phyloP scores from a whole-genome alignment of 805 yeast genomes.

The Pachysolen tannophilus region DNA sequence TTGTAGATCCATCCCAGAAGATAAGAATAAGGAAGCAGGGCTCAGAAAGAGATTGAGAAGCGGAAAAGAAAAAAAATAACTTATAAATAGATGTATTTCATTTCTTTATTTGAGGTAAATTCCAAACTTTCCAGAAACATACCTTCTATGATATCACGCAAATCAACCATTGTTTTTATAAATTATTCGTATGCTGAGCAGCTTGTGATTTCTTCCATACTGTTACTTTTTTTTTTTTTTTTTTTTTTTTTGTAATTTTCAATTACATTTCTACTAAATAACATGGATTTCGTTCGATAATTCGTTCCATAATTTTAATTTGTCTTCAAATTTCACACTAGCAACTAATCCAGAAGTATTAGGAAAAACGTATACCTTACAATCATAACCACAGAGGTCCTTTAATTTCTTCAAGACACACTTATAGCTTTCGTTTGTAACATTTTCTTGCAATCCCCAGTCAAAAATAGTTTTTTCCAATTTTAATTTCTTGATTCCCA shows the following conservation, averaged over 20 bases:
- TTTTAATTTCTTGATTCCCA: conserved; percentile 22
- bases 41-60: conserved; percentile 18
- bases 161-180: too few relatives aligned
- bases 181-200: too few relatives aligned
- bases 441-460: conserved; percentile 43
- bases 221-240: too few relatives aligned
- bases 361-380: conserved; percentile 51
- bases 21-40: conserved; percentile 15
- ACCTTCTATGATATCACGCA: too few relatives aligned
- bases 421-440: conserved; percentile 10
- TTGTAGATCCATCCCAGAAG: conserved; percentile 15
- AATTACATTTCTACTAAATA: too few relatives aligned
- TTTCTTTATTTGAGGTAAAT: too few relatives aligned
- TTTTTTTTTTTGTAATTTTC: too few relatives aligned
- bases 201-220: too few relatives aligned
- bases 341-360: conserved; percentile 69
- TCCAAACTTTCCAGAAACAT: too few relatives aligned
- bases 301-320: conserved; percentile 40
- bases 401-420: conserved; percentile 12
- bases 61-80: conserved; percentile 13
- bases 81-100: too few relatives aligned
- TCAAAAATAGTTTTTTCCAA: conserved; percentile 26
- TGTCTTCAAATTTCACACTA: conserved; percentile 31
- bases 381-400: conserved; percentile 13
- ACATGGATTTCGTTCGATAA: conserved; percentile 25